These are phyloP conservation scores for Starmerella vaccinii DNA, from an alignment of 805 yeast genomes.

Conservation along the genomic window DNA sequence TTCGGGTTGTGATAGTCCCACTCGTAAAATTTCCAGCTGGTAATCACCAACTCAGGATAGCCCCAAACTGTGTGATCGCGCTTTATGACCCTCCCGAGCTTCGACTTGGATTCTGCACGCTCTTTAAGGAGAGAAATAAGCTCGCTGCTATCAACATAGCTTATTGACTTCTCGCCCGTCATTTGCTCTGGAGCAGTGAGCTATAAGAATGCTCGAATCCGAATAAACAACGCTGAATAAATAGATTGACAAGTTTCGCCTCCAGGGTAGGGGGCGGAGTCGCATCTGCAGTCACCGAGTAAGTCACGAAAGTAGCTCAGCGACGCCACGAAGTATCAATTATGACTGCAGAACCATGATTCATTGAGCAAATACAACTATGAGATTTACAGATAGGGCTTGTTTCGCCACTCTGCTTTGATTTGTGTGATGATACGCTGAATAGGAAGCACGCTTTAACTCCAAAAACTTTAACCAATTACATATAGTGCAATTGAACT, in stretches of 20 bases:
- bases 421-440: too few species aligned
- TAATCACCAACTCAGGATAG: slow-evolving; percentile 23
- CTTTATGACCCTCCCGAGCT: slow-evolving; percentile 21
- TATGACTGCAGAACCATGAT: too few species aligned
- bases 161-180: background rate
- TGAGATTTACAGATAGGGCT: too few species aligned
- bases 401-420: too few species aligned
- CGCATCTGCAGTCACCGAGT: too few species aligned
- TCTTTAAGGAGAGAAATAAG: slow-evolving; percentile 2
- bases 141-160: background rate
- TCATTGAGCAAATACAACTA: too few species aligned
- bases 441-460: too few species aligned
- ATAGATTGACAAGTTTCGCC: background rate
- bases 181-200: background rate
- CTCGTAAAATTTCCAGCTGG: slow-evolving; percentile 76
- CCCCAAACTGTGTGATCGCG: slow-evolving; percentile 25
- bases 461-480: too few species aligned
- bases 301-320: too few species aligned
- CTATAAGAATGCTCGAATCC: background rate
- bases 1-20: slow-evolving; percentile 65
- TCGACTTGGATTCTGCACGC: background rate
- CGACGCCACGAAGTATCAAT: too few species aligned
- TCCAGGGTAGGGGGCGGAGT: background rate
- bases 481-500: too few species aligned
- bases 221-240: background rate